Evolutionary conservation across 2,329 filamentous ascomycete species (phyloP), one percentile per base, ranked within the genome.

Genomic region (Cladosporium sphaerospermum): DNA sequence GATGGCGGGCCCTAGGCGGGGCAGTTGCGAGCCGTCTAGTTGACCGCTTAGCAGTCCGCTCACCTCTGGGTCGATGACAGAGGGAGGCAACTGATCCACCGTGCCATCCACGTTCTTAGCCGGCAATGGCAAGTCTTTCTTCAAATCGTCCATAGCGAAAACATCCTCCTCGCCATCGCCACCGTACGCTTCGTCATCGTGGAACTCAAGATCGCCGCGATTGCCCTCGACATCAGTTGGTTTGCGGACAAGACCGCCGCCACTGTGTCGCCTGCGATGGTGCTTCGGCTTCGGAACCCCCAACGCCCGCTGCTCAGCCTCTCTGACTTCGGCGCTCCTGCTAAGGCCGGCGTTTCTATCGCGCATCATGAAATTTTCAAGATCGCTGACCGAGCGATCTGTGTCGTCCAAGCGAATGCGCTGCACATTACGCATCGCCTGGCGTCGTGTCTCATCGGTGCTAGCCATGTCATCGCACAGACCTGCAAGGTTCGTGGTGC

Each of bases 141-240:
- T 65, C 37, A 68, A 57, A 53, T 81, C 78, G 61, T 88, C 85
- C 82, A 87, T 87, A 2, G 78, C 64, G 61, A 88, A 88, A 6
- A 85, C 82, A 33, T 80, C 78, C 59, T 88, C 85, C 56, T 85
- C 86, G 59, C 83, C 83, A 69, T 92, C 90, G 2, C 83, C 88
- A 40, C 84, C 83, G 64, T 95, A 92, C 18, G 91, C 89, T 28
- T 92, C 89, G 61, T 95, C 88, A 64, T 95, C 90, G 62, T 87
- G 91, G 61, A 91, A 96, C 67, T 95, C 85, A n/a, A 96, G 76
- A 57, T 88, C 80, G n/a, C 89, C 86, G 49, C 86, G 78, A 9
- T 81, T 77, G 19, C 65, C 70, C 44, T 79, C 76, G 6, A 95
- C 85, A 57, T 89, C 87, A 53, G 80, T 75, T 8, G 72, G 69